Base-by-base conservation (phyloP, 768 basidiomycete species). In the Mycena chlorophos region DNA sequence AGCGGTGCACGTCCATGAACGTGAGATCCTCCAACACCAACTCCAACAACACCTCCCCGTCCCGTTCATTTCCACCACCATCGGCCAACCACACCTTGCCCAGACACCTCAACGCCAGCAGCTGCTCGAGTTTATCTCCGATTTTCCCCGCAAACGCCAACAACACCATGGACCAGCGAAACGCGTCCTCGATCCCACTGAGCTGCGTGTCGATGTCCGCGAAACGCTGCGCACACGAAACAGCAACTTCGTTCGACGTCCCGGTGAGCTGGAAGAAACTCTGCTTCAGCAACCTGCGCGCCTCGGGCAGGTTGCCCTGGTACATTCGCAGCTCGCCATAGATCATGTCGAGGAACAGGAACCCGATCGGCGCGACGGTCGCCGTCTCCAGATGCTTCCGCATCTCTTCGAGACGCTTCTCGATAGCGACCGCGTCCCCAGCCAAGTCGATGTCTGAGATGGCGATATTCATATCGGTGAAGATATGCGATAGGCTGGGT, bases 401-500 rank as follows among this genome's bases (percentile, higher is more conserved):
- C 49, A 51, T 51, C 17, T 25, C 30, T n/a, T 34, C 22, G 23
- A 51, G 19, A 16, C 37, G 29, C 22, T 13, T 31, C 29, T 13
- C n/a, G 17, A 27, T 26, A 13, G 12, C 45, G 12, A 6, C 30
- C 12, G 27, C 8, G 26, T 51, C 49, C 6, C 5, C 28, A 2
- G 14, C 49, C 14, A 31, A 31, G 6, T 23, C 40, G 28, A 56
- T 51, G 26, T 56, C 55, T 14, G 51, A 19, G 4, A 25, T 4
- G 0, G 55, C 55, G 3, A 56, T n/a, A 37, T 56, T 56, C 34
- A 56, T 25, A 27, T 27, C 28, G 2, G 55, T 34, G n/a, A 42
- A 45, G n/a, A 45, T 45, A 1, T 28, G 17, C 14, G 49, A 23
- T 5, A 45, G 25, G 0, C 22, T 43, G 3, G 48, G 39, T n/a